Base-by-base conservation (phyloP, 768 basidiomycete species). In the Mycena amicta region DNA sequence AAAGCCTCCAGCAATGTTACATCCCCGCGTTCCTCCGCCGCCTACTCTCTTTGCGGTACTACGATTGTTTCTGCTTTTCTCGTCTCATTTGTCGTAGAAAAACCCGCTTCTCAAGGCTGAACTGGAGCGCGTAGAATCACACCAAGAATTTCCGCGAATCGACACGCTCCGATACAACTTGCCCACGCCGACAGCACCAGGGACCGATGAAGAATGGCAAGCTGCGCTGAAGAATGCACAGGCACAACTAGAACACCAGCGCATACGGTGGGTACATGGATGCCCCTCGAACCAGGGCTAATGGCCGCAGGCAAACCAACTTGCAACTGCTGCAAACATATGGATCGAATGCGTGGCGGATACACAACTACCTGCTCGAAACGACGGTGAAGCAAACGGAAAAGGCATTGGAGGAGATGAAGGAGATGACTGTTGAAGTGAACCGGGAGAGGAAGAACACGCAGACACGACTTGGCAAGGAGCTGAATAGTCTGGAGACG, bases 331-430 rank as follows among this genome's bases (percentile, higher is more conserved):
- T 95, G 30, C 88, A 94, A 69, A 88, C 85, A 30, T 95, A 96
- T 67, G 96, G 92, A 3, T 76, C 88, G 18, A 98, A 98, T 76
- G 89, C 91, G 13, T 96, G 92, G 90, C 84, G 90, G 60, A 86
- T 95, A 72, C 87, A 92, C 69, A 98, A 98, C 72, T 94, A 93
- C 67, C 79, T 91, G 29, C 75, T 95, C 23, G 93, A 96, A 70
- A 81, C 85, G 25, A 85, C 88, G 30, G 85, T 88, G 6, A 88
- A 87, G 66, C 83, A 85, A 57, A 76, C 84, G 6, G 93, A 94
- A 71, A 80, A 78, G 61, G 77, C 85, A 11, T 71, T 91, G n/a
- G 93, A 93, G 66, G 85, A 89, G 62, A 64, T 95, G 58, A 89
- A 88, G 70, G 82, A 92, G 68, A 70, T 87, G 50, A 92, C 91